Conservation (phyloP, 441 rosid genomes). For the Jatropha multifida region DNA sequence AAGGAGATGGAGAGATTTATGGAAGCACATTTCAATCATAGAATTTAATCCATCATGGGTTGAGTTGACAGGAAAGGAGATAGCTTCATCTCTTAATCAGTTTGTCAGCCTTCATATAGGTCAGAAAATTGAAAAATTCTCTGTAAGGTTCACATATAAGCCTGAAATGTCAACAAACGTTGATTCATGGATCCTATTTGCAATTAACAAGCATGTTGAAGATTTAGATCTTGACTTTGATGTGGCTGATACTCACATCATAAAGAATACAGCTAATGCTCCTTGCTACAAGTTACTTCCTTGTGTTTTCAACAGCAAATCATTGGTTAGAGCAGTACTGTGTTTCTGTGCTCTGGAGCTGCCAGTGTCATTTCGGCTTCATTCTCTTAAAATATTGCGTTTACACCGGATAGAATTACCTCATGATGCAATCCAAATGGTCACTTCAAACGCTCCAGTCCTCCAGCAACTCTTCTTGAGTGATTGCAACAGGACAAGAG, state of each 20-base stretch:
- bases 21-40: conserved; percentile 5
- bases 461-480: conserved; percentile 11
- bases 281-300: conserved; percentile 13
- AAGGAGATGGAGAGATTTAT: conserved; percentile 11
- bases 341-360: conserved; percentile 9
- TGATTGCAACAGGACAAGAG: conserved; percentile 13
- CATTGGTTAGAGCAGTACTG: neutral
- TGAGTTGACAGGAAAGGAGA: conserved; percentile 16
- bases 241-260: neutral
- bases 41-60: conserved; percentile 14
- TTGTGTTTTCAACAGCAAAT: conserved; percentile 5
- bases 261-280: conserved; percentile 5
- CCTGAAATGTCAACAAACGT: conserved; percentile 8
- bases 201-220: conserved; percentile 13
- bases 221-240: conserved; percentile 10
- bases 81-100: conserved; percentile 10
- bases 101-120: conserved; percentile 8
- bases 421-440: neutral
- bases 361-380: neutral
- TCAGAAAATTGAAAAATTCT: conserved; percentile 2
- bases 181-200: conserved; percentile 14
- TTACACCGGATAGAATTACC: conserved; percentile 8
- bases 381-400: neutral
- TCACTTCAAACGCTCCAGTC: conserved; percentile 14
- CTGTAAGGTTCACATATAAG: conserved; percentile 1